These are phyloP conservation scores for Leccinum rimulosum DNA, from an alignment of 768 basidiomycete species.

Conservation along the genomic window DNA sequence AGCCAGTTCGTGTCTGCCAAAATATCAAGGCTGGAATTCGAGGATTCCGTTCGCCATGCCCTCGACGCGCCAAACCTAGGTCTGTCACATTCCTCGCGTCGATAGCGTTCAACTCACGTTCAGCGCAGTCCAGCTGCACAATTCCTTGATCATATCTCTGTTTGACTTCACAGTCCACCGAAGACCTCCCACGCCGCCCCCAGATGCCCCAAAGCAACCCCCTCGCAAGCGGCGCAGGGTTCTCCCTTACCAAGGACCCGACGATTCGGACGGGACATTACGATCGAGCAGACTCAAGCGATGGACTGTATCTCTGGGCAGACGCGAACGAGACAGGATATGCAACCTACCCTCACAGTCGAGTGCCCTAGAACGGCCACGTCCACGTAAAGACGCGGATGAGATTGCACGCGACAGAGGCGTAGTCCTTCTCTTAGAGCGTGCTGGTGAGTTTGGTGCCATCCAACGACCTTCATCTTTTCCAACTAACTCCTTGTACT, in stretches of 20 bases:
- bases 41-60: conserved; percentile 60
- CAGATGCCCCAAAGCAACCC: conserved; percentile 57
- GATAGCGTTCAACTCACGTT: conserved; percentile 7
- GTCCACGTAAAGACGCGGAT: conserved; percentile 51
- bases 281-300: conserved; percentile 66
- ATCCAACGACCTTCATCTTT: background rate
- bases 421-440: conserved; percentile 59
- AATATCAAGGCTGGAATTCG: conserved; percentile 74
- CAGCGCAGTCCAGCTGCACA: conserved; percentile 71
- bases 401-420: conserved; percentile 73
- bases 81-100: conserved; percentile 16
- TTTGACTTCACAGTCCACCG: conserved; percentile 77
- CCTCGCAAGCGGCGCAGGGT: conserved; percentile 67
- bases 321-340: conserved; percentile 72
- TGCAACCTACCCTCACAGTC: conserved; percentile 47
- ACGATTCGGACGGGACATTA: conserved; percentile 52
- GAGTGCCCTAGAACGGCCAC: conserved; percentile 41
- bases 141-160: conserved; percentile 78
- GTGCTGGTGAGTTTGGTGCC: conserved; percentile 47
- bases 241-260: conserved; percentile 70
- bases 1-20: conserved; percentile 64
- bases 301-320: conserved; percentile 72
- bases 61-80: conserved; percentile 59
- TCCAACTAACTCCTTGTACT: background rate
- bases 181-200: conserved; percentile 63